Percentiles rank a stretch among this genome's conserved stretches.
phyloP scores from a whole-genome alignment of 2,329 filamentous ascomycete genomes.

The Aspergillus neoniger region DNA sequence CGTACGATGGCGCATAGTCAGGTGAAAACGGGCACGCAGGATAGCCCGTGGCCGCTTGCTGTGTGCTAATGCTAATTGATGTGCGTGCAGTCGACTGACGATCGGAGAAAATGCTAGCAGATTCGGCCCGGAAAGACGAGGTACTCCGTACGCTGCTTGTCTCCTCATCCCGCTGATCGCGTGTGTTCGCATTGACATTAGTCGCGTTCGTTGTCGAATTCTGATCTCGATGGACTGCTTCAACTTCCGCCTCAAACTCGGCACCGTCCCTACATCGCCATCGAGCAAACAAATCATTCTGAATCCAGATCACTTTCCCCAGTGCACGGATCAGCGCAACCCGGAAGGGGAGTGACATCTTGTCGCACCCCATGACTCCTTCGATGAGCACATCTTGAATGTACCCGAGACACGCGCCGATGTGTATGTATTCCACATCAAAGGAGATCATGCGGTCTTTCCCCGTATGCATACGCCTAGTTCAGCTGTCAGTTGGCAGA shows the following conservation, averaged over 20 bases:
- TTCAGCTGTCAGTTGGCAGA: neutral
- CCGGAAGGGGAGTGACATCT: constrained; percentile 67
- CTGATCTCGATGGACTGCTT: neutral
- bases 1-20: constrained; percentile 21
- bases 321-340: constrained; percentile 73
- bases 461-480: constrained; percentile 76
- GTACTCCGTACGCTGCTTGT: neutral
- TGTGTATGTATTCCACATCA: constrained; percentile 78
- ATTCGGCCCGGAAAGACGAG: neutral
- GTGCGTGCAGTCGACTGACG: neutral
- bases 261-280: constrained; percentile 73
- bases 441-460: constrained; percentile 70
- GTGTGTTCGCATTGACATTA: neutral
- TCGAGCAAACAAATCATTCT: constrained; percentile 83
- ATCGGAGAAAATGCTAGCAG: constrained; percentile 1
- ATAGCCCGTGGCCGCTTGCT: constrained; percentile 16
- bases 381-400: constrained; percentile 78
- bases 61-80: constrained; percentile 26
- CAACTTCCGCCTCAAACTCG: constrained; percentile 53
- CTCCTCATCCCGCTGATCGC: neutral
- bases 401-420: constrained; percentile 70
- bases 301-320: constrained; percentile 82
- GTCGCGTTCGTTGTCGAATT: neutral
- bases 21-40: constrained; percentile 36
- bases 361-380: constrained; percentile 71